Evolutionary conservation across 192 early-diverging fungal species (phyloP).

Genomic region (Coemansia sp.): DNA sequence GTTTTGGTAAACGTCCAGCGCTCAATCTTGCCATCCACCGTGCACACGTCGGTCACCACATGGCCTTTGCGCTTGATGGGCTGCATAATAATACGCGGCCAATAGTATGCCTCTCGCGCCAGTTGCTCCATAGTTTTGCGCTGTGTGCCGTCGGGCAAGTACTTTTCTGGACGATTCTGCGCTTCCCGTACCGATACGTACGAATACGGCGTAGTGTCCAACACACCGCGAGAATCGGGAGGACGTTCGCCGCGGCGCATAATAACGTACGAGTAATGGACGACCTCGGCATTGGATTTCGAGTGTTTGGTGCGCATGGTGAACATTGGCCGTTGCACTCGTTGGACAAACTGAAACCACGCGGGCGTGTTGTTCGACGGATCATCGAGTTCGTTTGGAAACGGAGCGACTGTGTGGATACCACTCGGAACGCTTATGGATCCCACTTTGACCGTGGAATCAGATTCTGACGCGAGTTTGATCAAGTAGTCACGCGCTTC

Average conservation of each 20-base stretch:
- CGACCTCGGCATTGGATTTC: constrained; percentile 68
- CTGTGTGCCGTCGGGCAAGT: constrained; percentile 13
- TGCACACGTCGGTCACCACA: constrained; percentile 69
- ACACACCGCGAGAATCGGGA: neutral
- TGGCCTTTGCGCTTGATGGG: constrained; percentile 78
- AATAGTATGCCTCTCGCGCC: constrained; percentile 53
- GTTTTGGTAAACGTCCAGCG: constrained; percentile 69
- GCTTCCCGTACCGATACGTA: neutral
- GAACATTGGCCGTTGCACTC: constrained; percentile 63
- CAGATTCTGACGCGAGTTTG: constrained; percentile 3
- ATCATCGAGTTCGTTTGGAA: constrained; percentile 72
- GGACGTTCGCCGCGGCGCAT: constrained; percentile 66
- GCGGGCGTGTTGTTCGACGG: constrained; percentile 60
- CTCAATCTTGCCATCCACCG: constrained; percentile 58
- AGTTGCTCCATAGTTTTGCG: constrained; percentile 25
- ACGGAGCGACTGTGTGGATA: constrained; percentile 79
- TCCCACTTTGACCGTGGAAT: neutral
- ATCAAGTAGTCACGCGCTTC: constrained; percentile 67
- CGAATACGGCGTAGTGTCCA: neutral
- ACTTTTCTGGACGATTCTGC: constrained; percentile 11
- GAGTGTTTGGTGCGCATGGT: constrained; percentile 70
- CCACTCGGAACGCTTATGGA: neutral
- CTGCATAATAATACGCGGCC: constrained; percentile 73
- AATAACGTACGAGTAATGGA: constrained; percentile 76
- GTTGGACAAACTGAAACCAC: constrained; percentile 86